Evolutionary conservation across 2,329 filamentous ascomycete genomes (phyloP).

Genomic region (Seiridium unicorne): DNA sequence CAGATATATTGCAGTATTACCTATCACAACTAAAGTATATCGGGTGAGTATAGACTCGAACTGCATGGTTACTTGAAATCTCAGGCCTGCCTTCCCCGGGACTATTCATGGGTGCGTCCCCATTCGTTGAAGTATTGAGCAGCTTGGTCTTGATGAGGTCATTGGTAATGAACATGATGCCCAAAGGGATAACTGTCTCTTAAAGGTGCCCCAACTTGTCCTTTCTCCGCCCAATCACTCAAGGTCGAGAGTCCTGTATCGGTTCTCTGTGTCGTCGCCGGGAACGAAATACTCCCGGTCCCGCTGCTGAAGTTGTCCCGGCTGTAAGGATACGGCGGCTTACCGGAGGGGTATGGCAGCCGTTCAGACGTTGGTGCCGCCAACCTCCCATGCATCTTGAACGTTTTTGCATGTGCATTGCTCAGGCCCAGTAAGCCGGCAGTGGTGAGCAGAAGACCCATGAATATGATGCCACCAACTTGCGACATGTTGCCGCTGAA

Average conservation of each 20-base stretch:
- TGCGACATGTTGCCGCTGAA: constrained; percentile 55
- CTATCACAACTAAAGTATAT: no score
- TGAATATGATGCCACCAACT: constrained; percentile 48
- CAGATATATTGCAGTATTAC: no score
- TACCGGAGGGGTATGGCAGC: constrained; percentile 13
- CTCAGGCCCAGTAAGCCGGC: constrained; percentile 53
- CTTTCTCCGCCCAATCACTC: constrained; percentile 23
- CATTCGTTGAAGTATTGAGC: no score
- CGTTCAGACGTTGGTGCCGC: constrained; percentile 31
- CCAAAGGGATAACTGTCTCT: constrained; percentile 20
- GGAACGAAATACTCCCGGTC: constrained; percentile 10
- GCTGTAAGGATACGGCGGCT: constrained; percentile 9
- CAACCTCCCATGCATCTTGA: constrained; percentile 52
- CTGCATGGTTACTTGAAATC: no score
- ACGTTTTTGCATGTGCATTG: constrained; percentile 45
- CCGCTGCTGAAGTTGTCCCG: constrained; percentile 16
- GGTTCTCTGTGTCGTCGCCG: constrained; percentile 1
- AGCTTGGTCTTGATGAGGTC: neutral
- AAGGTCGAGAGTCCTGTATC: constrained; percentile 20
- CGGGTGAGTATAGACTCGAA: no score
- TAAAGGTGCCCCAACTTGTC: constrained; percentile 18
- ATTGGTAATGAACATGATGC: constrained; percentile 12
- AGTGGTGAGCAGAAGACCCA: constrained; percentile 49
- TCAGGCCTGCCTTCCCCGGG: no score
- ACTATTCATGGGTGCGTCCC: no score